A percentile compares a stretch with the other conserved stretches of the same genome.
These are phyloP conservation scores for Metschnikowia amazonensis DNA, from an alignment of 805 yeast genomes.

Conservation along the genomic window DNA sequence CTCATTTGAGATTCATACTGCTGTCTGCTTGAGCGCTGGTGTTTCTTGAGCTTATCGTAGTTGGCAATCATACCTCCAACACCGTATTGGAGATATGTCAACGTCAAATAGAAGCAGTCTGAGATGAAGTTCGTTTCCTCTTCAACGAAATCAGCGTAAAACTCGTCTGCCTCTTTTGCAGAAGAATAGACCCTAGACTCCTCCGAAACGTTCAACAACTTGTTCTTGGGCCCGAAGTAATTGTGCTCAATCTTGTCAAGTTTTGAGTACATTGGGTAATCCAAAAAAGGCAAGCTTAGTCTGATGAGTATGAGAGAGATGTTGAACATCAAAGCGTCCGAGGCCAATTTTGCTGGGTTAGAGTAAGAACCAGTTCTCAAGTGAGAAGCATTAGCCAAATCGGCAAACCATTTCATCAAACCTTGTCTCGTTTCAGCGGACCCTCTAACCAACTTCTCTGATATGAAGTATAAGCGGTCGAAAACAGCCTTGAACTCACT, in stretches of 20 bases:
- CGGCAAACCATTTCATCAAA: slow-evolving; percentile 65
- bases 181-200: slow-evolving; percentile 85
- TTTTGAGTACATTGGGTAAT: slow-evolving; percentile 54
- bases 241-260: slow-evolving; percentile 73
- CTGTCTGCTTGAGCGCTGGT: slow-evolving; percentile 48
- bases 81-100: slow-evolving; percentile 83
- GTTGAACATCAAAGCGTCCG: slow-evolving; percentile 82
- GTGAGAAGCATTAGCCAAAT: slow-evolving; percentile 76
- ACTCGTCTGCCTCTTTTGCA: slow-evolving; percentile 60
- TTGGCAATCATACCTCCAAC: slow-evolving; percentile 68
- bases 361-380: slow-evolving; percentile 84
- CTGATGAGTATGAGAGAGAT: slow-evolving; percentile 61
- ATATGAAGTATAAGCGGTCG: slow-evolving; percentile 63
- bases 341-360: slow-evolving; percentile 58
- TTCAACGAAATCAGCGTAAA: slow-evolving; percentile 40
- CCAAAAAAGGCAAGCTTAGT: slow-evolving; percentile 82
- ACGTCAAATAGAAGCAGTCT: slow-evolving; percentile 77
- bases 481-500: slow-evolving; percentile 57
- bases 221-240: slow-evolving; percentile 52
- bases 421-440: slow-evolving; percentile 60
- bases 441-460: slow-evolving; percentile 73
- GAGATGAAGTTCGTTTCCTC: slow-evolving; percentile 75
- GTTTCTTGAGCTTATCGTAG: slow-evolving; percentile 50
- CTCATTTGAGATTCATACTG: slow-evolving; percentile 12
- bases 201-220: slow-evolving; percentile 62